Percentiles rank a stretch among this genome's conserved stretches.
phyloP scores from a whole-genome alignment of 176 grass and related monocot species.

The Microstegium vimineum region DNA sequence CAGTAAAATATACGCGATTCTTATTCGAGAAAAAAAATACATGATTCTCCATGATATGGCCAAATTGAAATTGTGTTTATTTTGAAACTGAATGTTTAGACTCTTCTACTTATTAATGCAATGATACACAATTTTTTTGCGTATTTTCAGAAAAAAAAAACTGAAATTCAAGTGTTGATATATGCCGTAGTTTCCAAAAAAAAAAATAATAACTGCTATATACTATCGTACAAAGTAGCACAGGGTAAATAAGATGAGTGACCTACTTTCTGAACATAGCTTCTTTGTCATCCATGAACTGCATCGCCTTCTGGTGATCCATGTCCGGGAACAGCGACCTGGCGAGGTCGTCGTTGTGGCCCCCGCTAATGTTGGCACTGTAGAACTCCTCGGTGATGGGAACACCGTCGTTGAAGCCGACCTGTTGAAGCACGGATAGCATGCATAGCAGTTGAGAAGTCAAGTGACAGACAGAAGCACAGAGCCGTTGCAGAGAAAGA shows the following conservation, averaged over 20 bases:
- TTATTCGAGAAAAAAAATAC: no score
- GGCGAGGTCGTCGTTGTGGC: conserved; percentile 60
- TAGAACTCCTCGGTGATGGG: conserved; percentile 83
- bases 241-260: not conserved
- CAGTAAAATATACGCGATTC: no score
- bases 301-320: conserved; percentile 46
- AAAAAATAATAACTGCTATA: no score
- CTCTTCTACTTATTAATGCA: no score
- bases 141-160: no score
- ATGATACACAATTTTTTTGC: no score
- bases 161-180: not conserved
- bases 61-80: not conserved
- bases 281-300: conserved; percentile 79
- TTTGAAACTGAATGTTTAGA: no score
- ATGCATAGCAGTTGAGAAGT: not conserved
- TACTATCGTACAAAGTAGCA: not conserved
- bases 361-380: conserved; percentile 57
- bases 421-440: not conserved
- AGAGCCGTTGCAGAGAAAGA: not conserved
- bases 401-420: conserved; percentile 54
- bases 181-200: not conserved
- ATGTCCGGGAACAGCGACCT: conserved; percentile 58
- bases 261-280: conserved; percentile 55
- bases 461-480: not conserved
- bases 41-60: not conserved